Conservation (phyloP, 768 basidiomycete genomes). For the Russula emetica region DNA sequence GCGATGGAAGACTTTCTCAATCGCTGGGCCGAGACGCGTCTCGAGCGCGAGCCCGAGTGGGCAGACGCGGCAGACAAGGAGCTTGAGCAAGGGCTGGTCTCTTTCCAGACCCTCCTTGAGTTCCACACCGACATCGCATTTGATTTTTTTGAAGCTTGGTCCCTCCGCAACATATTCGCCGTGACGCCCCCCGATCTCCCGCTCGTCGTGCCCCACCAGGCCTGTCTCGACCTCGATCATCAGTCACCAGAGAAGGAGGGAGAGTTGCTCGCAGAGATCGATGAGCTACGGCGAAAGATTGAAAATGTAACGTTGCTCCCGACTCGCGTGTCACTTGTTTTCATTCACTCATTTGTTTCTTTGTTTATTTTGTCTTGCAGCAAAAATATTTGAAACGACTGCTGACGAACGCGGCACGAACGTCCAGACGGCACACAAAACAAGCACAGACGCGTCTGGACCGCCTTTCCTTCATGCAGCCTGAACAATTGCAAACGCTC, state of each 20-base stretch:
- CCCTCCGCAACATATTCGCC: conserved; percentile 80
- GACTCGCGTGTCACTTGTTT: neutral
- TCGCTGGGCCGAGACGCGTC: conserved; percentile 68
- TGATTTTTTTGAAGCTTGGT: conserved; percentile 90
- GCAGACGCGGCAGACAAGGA: conserved; percentile 54
- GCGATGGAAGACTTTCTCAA: conserved; percentile 75
- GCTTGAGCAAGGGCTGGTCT: conserved; percentile 73
- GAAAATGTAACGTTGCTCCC: conserved; percentile 53
- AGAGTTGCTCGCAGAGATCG: conserved; percentile 60
- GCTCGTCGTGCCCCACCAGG: conserved; percentile 73
- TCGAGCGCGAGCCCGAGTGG: conserved; percentile 46
- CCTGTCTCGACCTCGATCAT: conserved; percentile 59
- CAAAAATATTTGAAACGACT: conserved; percentile 35
- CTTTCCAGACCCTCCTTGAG: conserved; percentile 85
- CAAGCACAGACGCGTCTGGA: conserved; percentile 45
- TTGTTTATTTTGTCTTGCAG: conserved; percentile 36
- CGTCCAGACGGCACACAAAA: conserved; percentile 36
- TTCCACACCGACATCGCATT: conserved; percentile 87
- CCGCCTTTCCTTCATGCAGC: conserved; percentile 43
- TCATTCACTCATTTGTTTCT: neutral
- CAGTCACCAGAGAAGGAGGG: conserved; percentile 47
- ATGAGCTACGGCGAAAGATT: conserved; percentile 59
- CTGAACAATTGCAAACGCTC: conserved; percentile 41
- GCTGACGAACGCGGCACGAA: neutral
- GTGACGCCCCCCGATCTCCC: conserved; percentile 63